Evolutionary conservation across 345 rosid species (phyloP).

Genomic region (Populus deltoides): DNA sequence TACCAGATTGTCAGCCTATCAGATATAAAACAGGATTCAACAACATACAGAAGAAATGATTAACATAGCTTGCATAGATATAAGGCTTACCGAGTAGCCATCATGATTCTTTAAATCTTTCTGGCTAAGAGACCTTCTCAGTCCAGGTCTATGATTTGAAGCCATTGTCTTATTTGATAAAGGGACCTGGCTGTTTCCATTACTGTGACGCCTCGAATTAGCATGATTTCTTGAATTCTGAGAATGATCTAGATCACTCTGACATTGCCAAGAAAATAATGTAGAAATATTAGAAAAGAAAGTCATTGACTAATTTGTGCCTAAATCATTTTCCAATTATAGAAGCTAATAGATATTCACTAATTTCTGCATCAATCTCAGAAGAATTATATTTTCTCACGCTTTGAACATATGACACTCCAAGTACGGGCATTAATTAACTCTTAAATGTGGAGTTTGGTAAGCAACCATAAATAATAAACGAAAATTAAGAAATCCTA

Average conservation of each 20-base stretch:
- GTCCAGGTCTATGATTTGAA: conserved; percentile 47
- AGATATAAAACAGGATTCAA: conserved; percentile 3
- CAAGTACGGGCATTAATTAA: neutral
- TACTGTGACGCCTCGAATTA: conserved; percentile 32
- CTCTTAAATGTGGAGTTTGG: too few relatives aligned
- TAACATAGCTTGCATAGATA: conserved; percentile 14
- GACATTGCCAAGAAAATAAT: conserved; percentile 30
- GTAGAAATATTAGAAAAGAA: conserved; percentile 1
- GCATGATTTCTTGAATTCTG: conserved; percentile 38
- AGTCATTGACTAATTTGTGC: neutral
- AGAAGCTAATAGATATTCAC: neutral
- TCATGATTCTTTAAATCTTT: conserved; percentile 66
- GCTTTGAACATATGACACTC: neutral
- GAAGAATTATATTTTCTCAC: neutral
- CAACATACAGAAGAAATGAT: neutral
- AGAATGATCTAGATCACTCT: conserved; percentile 68
- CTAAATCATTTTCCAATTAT: neutral
- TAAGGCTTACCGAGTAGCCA: conserved; percentile 75
- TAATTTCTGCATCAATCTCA: neutral
- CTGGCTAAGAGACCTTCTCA: conserved; percentile 72
- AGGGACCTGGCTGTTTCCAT: conserved; percentile 38
- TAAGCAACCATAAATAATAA: neutral
- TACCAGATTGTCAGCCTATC: neutral
- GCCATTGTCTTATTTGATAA: conserved; percentile 35
- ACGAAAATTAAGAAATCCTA: neutral